These are phyloP conservation scores for Neurospora sp. DNA, from an alignment of 495 filamentous ascomycete genomes.

Conservation along the genomic window DNA sequence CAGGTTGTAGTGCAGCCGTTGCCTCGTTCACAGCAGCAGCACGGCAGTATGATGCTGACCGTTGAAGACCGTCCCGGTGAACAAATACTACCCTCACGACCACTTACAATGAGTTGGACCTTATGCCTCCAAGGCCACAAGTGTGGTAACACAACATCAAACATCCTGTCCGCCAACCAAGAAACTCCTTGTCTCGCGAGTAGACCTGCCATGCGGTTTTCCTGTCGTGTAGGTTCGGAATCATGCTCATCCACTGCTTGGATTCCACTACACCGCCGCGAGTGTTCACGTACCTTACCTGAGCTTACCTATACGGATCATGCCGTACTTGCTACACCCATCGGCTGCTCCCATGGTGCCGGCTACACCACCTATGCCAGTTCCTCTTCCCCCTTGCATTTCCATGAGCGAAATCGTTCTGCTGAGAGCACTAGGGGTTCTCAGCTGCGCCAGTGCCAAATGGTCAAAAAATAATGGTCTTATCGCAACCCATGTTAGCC, in stretches of 20 bases:
- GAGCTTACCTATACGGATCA: not conserved
- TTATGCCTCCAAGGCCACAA: not conserved
- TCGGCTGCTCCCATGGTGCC: not conserved
- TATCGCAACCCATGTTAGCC: not conserved
- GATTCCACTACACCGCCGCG: not conserved
- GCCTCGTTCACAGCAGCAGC: not conserved
- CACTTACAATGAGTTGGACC: not conserved
- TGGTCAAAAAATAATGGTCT: not conserved
- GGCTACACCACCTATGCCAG: not conserved
- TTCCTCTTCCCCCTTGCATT: not conserved
- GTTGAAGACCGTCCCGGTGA: not conserved
- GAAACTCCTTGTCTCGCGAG: not conserved
- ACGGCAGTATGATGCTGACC: not conserved
- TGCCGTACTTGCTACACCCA: not conserved
- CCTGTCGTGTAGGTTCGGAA: not conserved
- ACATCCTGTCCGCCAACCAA: not conserved
- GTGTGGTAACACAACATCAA: not conserved
- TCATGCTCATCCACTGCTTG: not conserved
- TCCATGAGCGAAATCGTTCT: not conserved
- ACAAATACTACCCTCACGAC: not conserved
- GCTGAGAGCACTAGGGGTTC: not conserved
- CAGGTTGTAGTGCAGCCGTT: not conserved
- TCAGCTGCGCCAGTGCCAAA: not conserved
- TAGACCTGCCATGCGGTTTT: not conserved
- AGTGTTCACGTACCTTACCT: not conserved